Evolutionary conservation across 306 rosid genomes (phyloP).

Genomic region (Arachis hypogaea): DNA sequence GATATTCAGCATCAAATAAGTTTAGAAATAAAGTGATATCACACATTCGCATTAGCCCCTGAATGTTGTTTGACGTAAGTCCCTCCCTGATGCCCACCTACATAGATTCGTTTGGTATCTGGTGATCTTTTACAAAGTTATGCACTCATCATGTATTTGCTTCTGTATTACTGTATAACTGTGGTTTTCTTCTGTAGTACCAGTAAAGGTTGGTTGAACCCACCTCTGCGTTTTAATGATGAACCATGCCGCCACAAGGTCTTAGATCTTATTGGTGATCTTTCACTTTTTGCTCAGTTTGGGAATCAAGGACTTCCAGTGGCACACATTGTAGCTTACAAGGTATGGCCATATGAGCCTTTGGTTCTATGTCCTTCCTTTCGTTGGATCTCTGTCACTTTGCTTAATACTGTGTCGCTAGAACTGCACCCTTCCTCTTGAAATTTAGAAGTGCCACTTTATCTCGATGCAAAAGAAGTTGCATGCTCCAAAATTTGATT

Average conservation of each 20-base stretch:
- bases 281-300: slow-evolving; percentile 74
- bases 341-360: slow-evolving; percentile 46
- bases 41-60: too few species aligned
- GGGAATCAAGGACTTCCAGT: slow-evolving; percentile 92
- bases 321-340: slow-evolving; percentile 81
- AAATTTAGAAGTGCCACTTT: background rate
- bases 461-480: background rate
- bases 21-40: too few species aligned
- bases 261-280: slow-evolving; percentile 89
- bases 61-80: too few species aligned
- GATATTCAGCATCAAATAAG: too few species aligned
- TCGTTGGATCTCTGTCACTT: slow-evolving; percentile 14
- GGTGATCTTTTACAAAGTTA: slow-evolving; percentile 22
- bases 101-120: slow-evolving; percentile 27
- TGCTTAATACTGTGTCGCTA: slow-evolving; percentile 2
- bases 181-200: slow-evolving; percentile 50
- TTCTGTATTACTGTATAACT: slow-evolving; percentile 11
- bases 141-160: slow-evolving; percentile 16
- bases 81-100: background rate
- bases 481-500: background rate
- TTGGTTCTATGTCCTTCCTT: slow-evolving; percentile 12
- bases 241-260: slow-evolving; percentile 96
- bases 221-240: slow-evolving; percentile 72
- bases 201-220: slow-evolving; percentile 87
- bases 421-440: slow-evolving; percentile 8